phyloP scores from a whole-genome alignment of 257 asterid genomes.

The Solanum bulbocastanum region DNA sequence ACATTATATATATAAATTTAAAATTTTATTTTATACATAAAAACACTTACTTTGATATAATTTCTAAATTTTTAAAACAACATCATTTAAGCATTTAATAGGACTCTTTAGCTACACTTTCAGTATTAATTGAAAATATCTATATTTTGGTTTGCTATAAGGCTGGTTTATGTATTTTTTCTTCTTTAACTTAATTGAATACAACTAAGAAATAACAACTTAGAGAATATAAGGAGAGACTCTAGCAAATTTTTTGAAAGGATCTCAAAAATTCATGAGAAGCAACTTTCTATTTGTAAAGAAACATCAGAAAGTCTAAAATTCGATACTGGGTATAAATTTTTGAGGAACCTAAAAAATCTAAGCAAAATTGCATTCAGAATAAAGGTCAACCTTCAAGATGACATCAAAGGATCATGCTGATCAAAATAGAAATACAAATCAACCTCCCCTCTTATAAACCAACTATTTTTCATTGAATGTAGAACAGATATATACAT shows the following conservation, averaged over 20 bases:
- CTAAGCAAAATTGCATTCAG: too few species aligned
- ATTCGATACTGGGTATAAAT: not conserved
- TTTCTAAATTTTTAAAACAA: too few species aligned
- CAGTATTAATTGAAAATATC: not conserved
- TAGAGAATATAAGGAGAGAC: not conserved
- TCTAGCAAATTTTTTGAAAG: too few species aligned
- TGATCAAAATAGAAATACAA: not conserved
- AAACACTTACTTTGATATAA: not conserved
- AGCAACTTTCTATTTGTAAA: too few species aligned
- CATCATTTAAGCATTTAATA: not conserved
- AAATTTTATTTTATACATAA: too few species aligned
- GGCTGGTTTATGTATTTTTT: not conserved
- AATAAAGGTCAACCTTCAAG: not conserved
- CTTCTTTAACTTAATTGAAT: not conserved
- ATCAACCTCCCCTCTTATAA: not conserved
- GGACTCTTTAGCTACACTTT: not conserved
- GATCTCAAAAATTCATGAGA: too few species aligned
- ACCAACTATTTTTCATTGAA: not conserved
- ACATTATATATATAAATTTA: too few species aligned
- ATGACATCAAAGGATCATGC: not conserved
- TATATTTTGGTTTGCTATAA: too few species aligned
- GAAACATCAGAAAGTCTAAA: not conserved
- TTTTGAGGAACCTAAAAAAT: not conserved
- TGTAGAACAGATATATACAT: too few species aligned
- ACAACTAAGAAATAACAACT: not conserved